Evolutionary conservation across 176 grass and related monocot species (phyloP), one percentile per base, ranked within the genome.

Genomic region (Aechmea fasciata): DNA sequence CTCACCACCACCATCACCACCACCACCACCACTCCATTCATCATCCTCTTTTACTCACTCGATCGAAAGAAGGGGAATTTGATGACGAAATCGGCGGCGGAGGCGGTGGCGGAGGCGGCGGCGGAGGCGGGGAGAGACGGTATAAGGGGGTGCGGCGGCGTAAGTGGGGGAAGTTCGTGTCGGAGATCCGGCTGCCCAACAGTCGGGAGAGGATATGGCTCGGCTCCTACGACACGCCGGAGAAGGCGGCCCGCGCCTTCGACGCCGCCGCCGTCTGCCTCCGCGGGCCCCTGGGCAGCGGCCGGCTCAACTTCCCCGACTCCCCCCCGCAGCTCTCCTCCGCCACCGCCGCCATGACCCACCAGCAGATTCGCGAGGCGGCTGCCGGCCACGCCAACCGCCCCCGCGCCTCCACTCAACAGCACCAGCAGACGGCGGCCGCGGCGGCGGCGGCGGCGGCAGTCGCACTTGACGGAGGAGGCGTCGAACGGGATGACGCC

Each of bases 141-240:
- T 67, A 49, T 14, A 33, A 33, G 28, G 65, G 65, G 7, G 65
- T 67, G 65, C 12, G 65, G 65, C 26, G n/a, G 29, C 28, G 65
- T 9, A 67, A 67, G 65, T 67, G 65, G 65, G 65, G 65, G 2
- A 33, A 33, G 65, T 67, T 26, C 29, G 65, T 67, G 65, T 67
- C 65, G 41, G 65, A 67, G 41, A 67, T 67, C 65, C 65, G 65
- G 8, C 65, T 67, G 1, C 65, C 65, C 28, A 67, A 67, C 65
- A 47, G 65, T 15, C 65, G 65, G 65, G 33, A 67, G 1, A 18
- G 65, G 33, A 67, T 67, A 13, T 67, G 65, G 65, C 41, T 67
- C 15, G 65, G 65, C 5, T 67, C 65, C 13, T 67, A 67, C 17
- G 65, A 67, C 6, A 47, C 65, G n/a, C 65, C 65, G 1, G 65